Conservation (phyloP, 306 rosid genomes). For the Dalbergia oliveri region DNA sequence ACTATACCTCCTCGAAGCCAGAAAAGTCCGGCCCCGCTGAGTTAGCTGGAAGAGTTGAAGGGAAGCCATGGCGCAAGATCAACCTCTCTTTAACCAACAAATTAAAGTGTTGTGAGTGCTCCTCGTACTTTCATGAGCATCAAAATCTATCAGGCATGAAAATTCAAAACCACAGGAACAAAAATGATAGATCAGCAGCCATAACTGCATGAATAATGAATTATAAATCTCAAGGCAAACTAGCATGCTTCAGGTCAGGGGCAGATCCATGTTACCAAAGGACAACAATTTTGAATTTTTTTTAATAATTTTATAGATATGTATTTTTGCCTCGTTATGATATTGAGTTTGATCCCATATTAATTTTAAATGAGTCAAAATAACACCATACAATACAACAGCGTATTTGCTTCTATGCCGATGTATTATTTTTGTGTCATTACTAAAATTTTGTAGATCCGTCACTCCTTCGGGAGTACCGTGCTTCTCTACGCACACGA, state of each 20-base stretch:
- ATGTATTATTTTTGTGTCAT: too few species aligned
- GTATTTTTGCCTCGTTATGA: too few species aligned
- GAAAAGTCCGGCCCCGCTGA: conserved; percentile 67
- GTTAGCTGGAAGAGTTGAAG: conserved; percentile 85
- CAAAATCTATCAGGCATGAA: conserved; percentile 22
- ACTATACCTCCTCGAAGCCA: conserved; percentile 85
- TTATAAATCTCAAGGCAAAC: conserved; percentile 10
- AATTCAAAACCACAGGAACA: not conserved
- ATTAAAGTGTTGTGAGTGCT: conserved; percentile 11
- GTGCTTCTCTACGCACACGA: conserved; percentile 3
- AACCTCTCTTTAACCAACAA: conserved; percentile 45
- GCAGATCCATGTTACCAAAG: too few species aligned
- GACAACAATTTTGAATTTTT: too few species aligned
- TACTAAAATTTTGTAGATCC: too few species aligned
- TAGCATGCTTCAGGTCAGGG: not conserved
- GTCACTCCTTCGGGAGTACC: conserved; percentile 2
- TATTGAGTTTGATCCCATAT: too few species aligned
- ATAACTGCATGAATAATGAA: not conserved
- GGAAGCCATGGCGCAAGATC: conserved; percentile 65
- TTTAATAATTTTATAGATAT: too few species aligned
- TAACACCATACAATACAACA: too few species aligned
- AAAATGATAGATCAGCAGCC: conserved; percentile 34
- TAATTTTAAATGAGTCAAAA: too few species aligned
- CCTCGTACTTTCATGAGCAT: conserved; percentile 33
- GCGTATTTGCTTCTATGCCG: too few species aligned